phyloP scores from a whole-genome alignment of 2,329 filamentous ascomycete genomes.

The Ilyonectria robusta region DNA sequence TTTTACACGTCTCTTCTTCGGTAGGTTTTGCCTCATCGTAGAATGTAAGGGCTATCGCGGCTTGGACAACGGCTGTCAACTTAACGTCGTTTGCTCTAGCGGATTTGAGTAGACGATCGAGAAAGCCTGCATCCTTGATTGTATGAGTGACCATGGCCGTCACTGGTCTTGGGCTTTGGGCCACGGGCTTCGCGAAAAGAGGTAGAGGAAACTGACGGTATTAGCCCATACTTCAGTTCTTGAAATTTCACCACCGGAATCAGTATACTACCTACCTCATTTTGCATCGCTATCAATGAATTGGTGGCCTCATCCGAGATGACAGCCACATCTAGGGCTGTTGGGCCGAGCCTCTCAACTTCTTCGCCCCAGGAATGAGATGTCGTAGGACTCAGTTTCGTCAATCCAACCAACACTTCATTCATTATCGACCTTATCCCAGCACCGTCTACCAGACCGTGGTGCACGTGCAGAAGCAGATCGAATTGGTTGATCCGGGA shows the following conservation, averaged over 20 bases:
- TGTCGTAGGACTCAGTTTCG: background rate
- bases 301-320: slow-evolving; percentile 14
- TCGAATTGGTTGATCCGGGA: slow-evolving; percentile 18
- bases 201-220: slow-evolving; percentile 8
- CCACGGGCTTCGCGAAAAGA: slow-evolving; percentile 6
- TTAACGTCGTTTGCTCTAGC: slow-evolving; percentile 17
- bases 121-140: background rate
- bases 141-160: slow-evolving; percentile 15
- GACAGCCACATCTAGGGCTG: slow-evolving; percentile 16
- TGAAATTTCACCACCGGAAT: background rate
- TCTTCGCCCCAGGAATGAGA: slow-evolving; percentile 15
- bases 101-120: background rate
- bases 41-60: slow-evolving; percentile 7
- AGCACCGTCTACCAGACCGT: slow-evolving; percentile 13
- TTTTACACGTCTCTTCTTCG: slow-evolving; percentile 7
- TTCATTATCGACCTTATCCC: slow-evolving; percentile 21
- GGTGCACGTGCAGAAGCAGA: slow-evolving; percentile 23
- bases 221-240: background rate
- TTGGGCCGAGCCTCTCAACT: slow-evolving; percentile 17
- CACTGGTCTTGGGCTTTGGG: background rate
- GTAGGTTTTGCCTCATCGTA: slow-evolving; percentile 12
- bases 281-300: slow-evolving; percentile 12
- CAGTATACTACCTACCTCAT: slow-evolving; percentile 11
- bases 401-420: slow-evolving; percentile 13
- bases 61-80: slow-evolving; percentile 15